phyloP scores from a whole-genome alignment of 441 rosid genomes.

The Manihot esculenta region DNA sequence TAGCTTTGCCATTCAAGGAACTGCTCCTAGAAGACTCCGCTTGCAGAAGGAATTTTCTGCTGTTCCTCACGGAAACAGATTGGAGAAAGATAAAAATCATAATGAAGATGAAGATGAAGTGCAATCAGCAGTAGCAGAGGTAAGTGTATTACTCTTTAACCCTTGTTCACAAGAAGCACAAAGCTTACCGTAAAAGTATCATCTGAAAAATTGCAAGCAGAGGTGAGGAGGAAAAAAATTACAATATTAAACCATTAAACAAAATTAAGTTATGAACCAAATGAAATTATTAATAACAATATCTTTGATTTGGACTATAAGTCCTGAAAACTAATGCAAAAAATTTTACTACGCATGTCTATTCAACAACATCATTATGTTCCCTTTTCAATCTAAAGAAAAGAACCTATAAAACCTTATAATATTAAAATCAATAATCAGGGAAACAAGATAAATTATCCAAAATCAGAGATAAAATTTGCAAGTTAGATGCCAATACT shows the following conservation, averaged over 20 bases:
- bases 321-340: not conserved
- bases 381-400: not conserved
- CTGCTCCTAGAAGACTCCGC: conserved; percentile 73
- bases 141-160: conserved; percentile 22
- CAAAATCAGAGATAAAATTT: too few relatives aligned
- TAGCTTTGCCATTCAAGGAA: conserved; percentile 49
- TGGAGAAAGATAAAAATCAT: conserved; percentile 14
- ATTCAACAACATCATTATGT: not conserved
- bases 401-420: not conserved
- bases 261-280: not conserved
- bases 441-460: too few relatives aligned
- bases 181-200: not conserved
- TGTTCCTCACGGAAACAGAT: conserved; percentile 12
- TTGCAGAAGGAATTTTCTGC: conserved; percentile 29
- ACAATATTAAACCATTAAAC: not conserved
- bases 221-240: not conserved
- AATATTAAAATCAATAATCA: too few relatives aligned
- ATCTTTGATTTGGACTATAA: not conserved
- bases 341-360: not conserved
- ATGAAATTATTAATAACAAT: not conserved
- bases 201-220: not conserved
- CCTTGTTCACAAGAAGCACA: not conserved
- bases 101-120: conserved; percentile 46
- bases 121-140: conserved; percentile 55
- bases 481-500: conserved; percentile 3